phyloP scores from a whole-genome alignment of 208 protist species.

The Wallacemonas collosoma region DNA sequence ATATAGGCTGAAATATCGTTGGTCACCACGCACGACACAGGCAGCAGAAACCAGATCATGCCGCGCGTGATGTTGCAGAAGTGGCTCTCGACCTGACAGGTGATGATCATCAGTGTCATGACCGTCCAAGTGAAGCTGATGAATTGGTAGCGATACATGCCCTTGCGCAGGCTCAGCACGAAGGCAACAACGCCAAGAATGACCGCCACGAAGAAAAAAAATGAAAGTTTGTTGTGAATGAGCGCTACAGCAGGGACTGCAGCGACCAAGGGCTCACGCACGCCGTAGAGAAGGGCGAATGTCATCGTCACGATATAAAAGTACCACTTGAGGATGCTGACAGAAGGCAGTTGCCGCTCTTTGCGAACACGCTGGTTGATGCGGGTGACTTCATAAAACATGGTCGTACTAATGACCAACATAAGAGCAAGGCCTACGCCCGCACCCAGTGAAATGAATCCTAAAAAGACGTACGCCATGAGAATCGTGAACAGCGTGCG shows the following conservation, averaged over 20 bases:
- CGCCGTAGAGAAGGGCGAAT: slow-evolving; percentile 38
- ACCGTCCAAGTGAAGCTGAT: slow-evolving; percentile 89
- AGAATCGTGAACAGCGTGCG: slow-evolving; percentile 82
- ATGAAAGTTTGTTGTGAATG: slow-evolving; percentile 59
- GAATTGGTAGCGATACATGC: slow-evolving; percentile 93
- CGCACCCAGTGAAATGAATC: slow-evolving; percentile 76
- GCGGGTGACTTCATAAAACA: slow-evolving; percentile 90
- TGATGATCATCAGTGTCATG: slow-evolving; percentile 85
- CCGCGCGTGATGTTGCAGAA: slow-evolving; percentile 87
- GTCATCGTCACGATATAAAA: slow-evolving; percentile 61
- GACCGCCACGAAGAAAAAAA: slow-evolving; percentile 60
- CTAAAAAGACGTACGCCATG: slow-evolving; percentile 89
- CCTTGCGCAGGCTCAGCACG: slow-evolving; percentile 81
- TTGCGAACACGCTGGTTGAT: slow-evolving; percentile 82
- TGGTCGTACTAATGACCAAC: slow-evolving; percentile 64
- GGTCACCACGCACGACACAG: slow-evolving; percentile 85
- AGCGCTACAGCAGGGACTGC: slow-evolving; percentile 53
- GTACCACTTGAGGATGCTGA: slow-evolving; percentile 82
- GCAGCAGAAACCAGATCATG: slow-evolving; percentile 94
- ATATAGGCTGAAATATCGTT: slow-evolving; percentile 94
- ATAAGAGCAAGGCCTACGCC: slow-evolving; percentile 67
- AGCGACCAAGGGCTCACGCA: slow-evolving; percentile 59
- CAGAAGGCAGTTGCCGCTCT: slow-evolving; percentile 73
- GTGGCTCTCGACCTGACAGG: slow-evolving; percentile 59
- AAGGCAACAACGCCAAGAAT: slow-evolving; percentile 88